Evolutionary conservation across 768 basidiomycete genomes (phyloP), one percentile per base, ranked within the genome.

Genomic region (Panus rudis): DNA sequence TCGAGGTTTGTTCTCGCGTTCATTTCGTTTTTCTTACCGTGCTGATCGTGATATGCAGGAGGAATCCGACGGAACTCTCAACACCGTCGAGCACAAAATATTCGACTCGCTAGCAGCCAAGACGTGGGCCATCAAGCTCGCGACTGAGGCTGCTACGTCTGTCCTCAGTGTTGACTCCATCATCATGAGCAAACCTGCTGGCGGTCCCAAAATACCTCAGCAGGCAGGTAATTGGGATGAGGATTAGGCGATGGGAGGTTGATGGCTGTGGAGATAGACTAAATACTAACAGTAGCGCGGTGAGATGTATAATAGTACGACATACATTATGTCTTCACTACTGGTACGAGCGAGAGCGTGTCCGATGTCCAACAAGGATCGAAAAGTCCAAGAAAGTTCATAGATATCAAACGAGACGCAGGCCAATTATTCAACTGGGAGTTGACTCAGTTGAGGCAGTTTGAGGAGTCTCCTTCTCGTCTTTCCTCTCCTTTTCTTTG

Each of bases 161-260:
- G 88, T 96, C 23, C 77, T 99, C 42, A 86, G 84, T 49, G 96
- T 99, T 6, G 96, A 99, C 65, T 91, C 88, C 57, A 97, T 98
- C 61, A 96, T 97, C 68, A 92, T 93, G 79, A 89, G 86, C 67
- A 91, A 90, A 59, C 85, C 86, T n/a, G 86, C 88, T 0, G 87
- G 88, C 23, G 87, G 88, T 38, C 88, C 87, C 37, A 91, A 89
- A 60, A 70, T 91, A 38, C 88, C 88, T 41, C 87, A 92, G 57
- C 89, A 91, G 60, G 72, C 83, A 28, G 80, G 86, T 5, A 87
- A 88, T 59, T 91, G 88, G 88, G 89, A 91, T 51, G 83, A 82
- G 20, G 87, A 90, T 60, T 35, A 63, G 33, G 16, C 21, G 33
- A 17, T 8, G 10, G 7, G 33, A 35, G 33, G 33, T 8, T 14